A percentile compares a stretch with the other conserved stretches of the same genome.
Conservation (phyloP, 2,329 filamentous ascomycete genomes). For the Colletotrichum noveboracense region DNA sequence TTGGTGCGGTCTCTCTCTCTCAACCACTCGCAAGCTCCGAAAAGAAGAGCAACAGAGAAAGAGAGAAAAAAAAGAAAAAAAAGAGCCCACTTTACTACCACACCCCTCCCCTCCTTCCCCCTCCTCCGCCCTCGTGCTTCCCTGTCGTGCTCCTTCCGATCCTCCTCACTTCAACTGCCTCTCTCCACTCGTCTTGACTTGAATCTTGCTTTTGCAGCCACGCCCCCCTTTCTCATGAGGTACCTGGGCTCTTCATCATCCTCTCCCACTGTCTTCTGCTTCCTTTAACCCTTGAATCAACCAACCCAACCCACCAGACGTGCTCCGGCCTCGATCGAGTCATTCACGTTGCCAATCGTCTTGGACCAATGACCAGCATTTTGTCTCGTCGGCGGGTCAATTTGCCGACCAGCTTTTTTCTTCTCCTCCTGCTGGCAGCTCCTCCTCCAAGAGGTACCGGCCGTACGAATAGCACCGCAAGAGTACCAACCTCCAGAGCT, state of each 20-base stretch:
- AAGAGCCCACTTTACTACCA: not conserved
- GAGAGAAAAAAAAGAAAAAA: not conserved
- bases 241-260: not conserved
- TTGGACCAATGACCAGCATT: constrained; percentile 2
- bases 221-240: not conserved
- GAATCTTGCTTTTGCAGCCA: constrained; percentile 1
- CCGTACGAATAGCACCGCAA: not conserved
- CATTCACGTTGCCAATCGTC: constrained; percentile 13
- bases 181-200: not conserved
- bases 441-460: not conserved
- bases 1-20: not conserved
- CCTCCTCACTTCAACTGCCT: not conserved
- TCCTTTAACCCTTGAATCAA: constrained; percentile 10
- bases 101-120: not conserved
- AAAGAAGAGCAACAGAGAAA: constrained; percentile 9
- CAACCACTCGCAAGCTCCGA: constrained; percentile 19
- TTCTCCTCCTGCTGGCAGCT: not conserved
- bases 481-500: not conserved
- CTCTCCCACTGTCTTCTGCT: not conserved
- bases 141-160: constrained; percentile 6
- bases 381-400: constrained; percentile 13
- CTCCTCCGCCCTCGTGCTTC: not conserved
- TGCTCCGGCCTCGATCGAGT: constrained; percentile 18
- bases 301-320: constrained; percentile 13
- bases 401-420: constrained; percentile 6